Conservation (phyloP, 148 eudicot genomes). For the Rhododendron simsii region DNA sequence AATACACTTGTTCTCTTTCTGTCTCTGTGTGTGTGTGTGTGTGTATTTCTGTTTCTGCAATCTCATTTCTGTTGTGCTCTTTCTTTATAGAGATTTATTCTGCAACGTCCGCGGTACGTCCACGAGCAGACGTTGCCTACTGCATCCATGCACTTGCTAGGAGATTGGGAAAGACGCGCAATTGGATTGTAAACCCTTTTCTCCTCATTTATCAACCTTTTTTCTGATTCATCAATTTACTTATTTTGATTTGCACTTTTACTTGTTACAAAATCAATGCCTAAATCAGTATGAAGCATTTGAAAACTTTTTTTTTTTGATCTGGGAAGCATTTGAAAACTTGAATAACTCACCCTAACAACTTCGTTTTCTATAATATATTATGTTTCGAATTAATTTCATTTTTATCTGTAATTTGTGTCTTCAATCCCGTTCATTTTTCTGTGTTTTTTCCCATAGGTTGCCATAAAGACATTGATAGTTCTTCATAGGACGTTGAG, state of each 20-base stretch:
- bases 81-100: slow-evolving; percentile 53
- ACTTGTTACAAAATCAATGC: not conserved
- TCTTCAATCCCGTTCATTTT: not conserved
- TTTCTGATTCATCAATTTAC: not conserved
- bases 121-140: slow-evolving; percentile 91
- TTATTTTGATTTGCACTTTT: not conserved
- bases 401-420: not conserved
- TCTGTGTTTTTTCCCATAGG: slow-evolving; percentile 35
- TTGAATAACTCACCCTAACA: not conserved
- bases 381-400: not conserved
- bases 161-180: slow-evolving; percentile 85
- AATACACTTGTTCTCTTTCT: not conserved
- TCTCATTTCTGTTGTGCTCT: slow-evolving; percentile 8
- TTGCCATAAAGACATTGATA: slow-evolving; percentile 82
- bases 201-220: not conserved
- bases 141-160: slow-evolving; percentile 92
- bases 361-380: not conserved
- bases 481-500: slow-evolving; percentile 85
- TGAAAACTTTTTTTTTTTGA: not conserved
- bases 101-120: slow-evolving; percentile 66
- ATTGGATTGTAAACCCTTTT: slow-evolving; percentile 70
- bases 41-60: not conserved
- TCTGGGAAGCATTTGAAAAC: not conserved
- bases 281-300: not conserved
- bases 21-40: not conserved